These are phyloP conservation scores for Mucor saturninus DNA, from an alignment of 371 early-diverging fungal genomes.

Conservation along the genomic window DNA sequence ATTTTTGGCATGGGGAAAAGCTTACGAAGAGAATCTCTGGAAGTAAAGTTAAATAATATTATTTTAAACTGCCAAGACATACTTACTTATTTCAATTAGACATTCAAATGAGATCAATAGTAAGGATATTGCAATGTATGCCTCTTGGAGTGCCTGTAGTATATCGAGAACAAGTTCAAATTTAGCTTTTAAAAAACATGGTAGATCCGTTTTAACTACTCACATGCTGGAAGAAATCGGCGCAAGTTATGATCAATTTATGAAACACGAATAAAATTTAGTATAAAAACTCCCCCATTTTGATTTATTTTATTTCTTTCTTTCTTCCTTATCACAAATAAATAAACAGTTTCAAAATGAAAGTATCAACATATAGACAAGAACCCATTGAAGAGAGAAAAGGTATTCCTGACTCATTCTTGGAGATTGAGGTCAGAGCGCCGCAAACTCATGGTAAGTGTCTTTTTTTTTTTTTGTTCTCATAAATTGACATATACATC, in stretches of 20 bases:
- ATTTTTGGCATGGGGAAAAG: slow-evolving; percentile 86
- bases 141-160: slow-evolving; percentile 75
- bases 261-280: slow-evolving; percentile 18
- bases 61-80: slow-evolving; percentile 4
- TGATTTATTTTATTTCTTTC: slow-evolving; percentile 2
- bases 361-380: slow-evolving; percentile 12
- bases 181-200: slow-evolving; percentile 71
- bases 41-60: slow-evolving; percentile 40
- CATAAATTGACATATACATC: not conserved
- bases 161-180: slow-evolving; percentile 69
- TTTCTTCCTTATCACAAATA: slow-evolving; percentile 1
- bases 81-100: slow-evolving; percentile 25
- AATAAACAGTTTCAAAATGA: slow-evolving; percentile 12
- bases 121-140: slow-evolving; percentile 64
- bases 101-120: slow-evolving; percentile 45
- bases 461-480: not conserved
- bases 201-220: slow-evolving; percentile 74
- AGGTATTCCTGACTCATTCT: slow-evolving; percentile 92
- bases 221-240: slow-evolving; percentile 81
- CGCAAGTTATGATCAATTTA: slow-evolving; percentile 38
- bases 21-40: slow-evolving; percentile 66
- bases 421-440: slow-evolving; percentile 93
- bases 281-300: slow-evolving; percentile 2
- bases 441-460: slow-evolving; percentile 83
- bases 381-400: slow-evolving; percentile 85